Percentiles rank a stretch among this genome's conserved stretches.
Conservation (phyloP, 352 stramenopile species). For the Thraustotheca clavata region DNA sequence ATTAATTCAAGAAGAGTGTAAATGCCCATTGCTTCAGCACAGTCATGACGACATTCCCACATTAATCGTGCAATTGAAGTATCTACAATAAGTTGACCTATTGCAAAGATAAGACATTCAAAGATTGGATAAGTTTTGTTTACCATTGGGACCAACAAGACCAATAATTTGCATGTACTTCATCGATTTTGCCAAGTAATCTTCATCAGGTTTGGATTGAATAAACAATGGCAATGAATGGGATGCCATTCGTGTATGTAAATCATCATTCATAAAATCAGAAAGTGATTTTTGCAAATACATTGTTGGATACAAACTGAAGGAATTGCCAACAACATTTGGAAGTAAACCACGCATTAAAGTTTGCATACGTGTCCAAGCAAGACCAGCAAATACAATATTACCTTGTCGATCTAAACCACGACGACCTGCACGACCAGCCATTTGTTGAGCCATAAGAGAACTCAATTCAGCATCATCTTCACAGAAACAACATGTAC, state of each 20-base stretch:
- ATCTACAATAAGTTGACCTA: constrained; percentile 43
- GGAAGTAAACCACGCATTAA: constrained; percentile 94
- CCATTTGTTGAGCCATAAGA: constrained; percentile 99
- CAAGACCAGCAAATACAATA: constrained; percentile 93
- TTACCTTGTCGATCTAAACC: constrained; percentile 97
- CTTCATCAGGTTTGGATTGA: constrained; percentile 28
- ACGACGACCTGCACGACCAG: constrained; percentile 94
- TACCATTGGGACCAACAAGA: constrained; percentile 59
- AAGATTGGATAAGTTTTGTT: constrained; percentile 5
- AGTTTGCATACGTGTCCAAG: constrained; percentile 93
- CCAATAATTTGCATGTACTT: constrained; percentile 88
- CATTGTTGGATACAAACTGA: constrained; percentile 90
- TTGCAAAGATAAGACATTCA: background rate
- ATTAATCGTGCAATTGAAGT: constrained; percentile 68
- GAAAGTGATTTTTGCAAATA: constrained; percentile 88
- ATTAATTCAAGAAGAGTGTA: constrained; percentile 70
- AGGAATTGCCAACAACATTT: constrained; percentile 87
- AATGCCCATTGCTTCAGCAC: constrained; percentile 62
- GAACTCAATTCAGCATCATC: constrained; percentile 94
- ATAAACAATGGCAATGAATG: constrained; percentile 82
- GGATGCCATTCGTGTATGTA: constrained; percentile 80
- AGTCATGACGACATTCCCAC: constrained; percentile 79
- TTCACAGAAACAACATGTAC: constrained; percentile 97
- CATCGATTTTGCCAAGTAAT: constrained; percentile 84
- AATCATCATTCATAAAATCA: constrained; percentile 83